A percentile compares a stretch with the other conserved stretches of the same genome.
Conservation (phyloP, 768 basidiomycete genomes). For the Lactifluus rugatus region DNA sequence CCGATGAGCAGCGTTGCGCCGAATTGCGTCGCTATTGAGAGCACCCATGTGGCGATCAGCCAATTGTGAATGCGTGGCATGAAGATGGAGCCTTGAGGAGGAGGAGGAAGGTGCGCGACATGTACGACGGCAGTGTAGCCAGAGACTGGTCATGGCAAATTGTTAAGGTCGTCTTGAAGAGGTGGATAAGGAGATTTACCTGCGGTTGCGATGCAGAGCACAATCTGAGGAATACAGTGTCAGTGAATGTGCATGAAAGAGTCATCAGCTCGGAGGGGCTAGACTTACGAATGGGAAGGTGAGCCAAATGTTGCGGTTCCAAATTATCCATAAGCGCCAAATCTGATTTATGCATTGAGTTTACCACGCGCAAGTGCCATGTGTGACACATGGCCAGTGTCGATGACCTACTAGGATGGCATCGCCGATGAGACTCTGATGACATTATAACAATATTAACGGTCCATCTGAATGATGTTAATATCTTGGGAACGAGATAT, state of each 20-base stretch:
- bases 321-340: slow-evolving; percentile 16
- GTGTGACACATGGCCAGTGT: not conserved
- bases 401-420: slow-evolving; percentile 4
- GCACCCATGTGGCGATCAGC: slow-evolving; percentile 4
- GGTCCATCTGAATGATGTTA: not conserved
- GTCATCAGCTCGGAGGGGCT: not conserved
- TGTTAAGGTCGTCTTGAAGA: not conserved
- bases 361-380: not conserved
- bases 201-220: not conserved
- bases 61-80: not conserved
- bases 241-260: not conserved
- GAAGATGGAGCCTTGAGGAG: not conserved
- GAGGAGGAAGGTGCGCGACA: not conserved
- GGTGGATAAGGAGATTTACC: not conserved
- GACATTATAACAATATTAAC: not conserved
- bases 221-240: not conserved
- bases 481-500: not conserved
- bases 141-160: not conserved
- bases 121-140: slow-evolving; percentile 3
- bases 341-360: not conserved
- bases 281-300: slow-evolving; percentile 6
- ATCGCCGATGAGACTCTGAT: slow-evolving; percentile 12
- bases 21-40: slow-evolving; percentile 14
- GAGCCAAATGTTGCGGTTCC: slow-evolving; percentile 6
- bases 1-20: slow-evolving; percentile 11